A percentile compares a stretch with the other conserved stretches of the same genome.
phyloP scores from a whole-genome alignment of 176 grass and related monocot species.

The Oryza brachyantha region DNA sequence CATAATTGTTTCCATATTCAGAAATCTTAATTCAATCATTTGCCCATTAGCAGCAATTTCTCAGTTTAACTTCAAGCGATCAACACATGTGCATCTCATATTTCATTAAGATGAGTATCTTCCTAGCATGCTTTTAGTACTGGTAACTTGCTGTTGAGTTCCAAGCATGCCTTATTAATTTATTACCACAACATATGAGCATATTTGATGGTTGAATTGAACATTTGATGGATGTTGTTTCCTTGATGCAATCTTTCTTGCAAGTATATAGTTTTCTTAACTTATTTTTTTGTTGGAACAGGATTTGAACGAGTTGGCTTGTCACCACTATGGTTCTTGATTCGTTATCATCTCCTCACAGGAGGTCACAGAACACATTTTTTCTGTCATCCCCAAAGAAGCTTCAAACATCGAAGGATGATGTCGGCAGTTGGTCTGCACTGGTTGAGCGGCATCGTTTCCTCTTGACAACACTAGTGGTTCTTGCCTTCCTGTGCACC shows the following conservation, averaged over 20 bases:
- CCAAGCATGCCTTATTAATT: neutral
- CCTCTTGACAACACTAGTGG: slow-evolving; percentile 68
- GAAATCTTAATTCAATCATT: neutral
- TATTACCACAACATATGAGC: neutral
- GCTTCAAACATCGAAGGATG: slow-evolving; percentile 55
- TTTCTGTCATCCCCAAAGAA: slow-evolving; percentile 56
- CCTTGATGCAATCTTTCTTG: neutral
- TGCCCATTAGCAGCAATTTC: neutral
- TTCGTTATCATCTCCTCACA: slow-evolving; percentile 80
- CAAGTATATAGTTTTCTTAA: neutral
- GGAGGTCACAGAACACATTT: slow-evolving; percentile 72
- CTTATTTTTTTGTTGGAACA: slow-evolving; percentile 28
- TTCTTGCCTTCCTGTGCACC: slow-evolving; percentile 84
- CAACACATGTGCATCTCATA: neutral
- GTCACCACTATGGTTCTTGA: slow-evolving; percentile 67
- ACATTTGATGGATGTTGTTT: slow-evolving; percentile 19
- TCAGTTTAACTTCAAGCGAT: no score
- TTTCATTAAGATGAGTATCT: slow-evolving; percentile 9
- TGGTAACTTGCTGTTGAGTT: neutral
- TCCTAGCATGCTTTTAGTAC: neutral
- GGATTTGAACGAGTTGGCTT: slow-evolving; percentile 19
- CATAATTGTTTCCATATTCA: neutral
- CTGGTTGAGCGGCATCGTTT: slow-evolving; percentile 81
- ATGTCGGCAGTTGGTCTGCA: slow-evolving; percentile 63
- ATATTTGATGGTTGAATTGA: slow-evolving; percentile 10